Evolutionary conservation across 306 rosid species (phyloP), one percentile per base, ranked within the genome.

Genomic region (Inga laurina): DNA sequence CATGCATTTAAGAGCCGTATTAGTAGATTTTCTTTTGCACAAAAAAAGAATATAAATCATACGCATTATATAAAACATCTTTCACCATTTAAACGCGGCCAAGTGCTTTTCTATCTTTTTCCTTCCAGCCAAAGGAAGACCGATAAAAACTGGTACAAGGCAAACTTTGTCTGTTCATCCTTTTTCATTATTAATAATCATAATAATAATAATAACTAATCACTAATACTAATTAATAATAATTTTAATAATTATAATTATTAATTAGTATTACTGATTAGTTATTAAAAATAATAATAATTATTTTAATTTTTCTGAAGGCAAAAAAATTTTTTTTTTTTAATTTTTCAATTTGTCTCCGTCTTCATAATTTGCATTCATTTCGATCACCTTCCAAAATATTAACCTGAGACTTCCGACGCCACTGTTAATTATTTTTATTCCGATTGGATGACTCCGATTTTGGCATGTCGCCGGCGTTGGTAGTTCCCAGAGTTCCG

Each of bases 381-480:
- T 71, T n/a, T 44, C 56, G 30, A 71, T 71, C 75, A 11, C n/a
- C 24, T 19, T 48, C 75, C 35, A 34, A 71, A 10, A 44, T 41
- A n/a, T 44, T 71, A 24, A n/a, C 48, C 30, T 44, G 56, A 46
- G 59, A 13, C 41, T 46, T 4, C 6, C 59, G 4, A 13, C 59
- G 51, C 34, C 59, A 72, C 76, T 18, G 59, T 27, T 12, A 15
- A 72, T 46, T 15, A 3, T 72, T 22, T 10, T 46, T 52, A 22
- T 27, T 73, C 61, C 62, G 57, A 72, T 72, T 72, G 22, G 39
- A 72, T 72, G 76, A 84, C 84, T 87, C 80, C 87, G 77, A 75
- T 80, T 76, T 72, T 82, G 79, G 75, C 82, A 85, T 87, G 90
- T 82, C 78, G 74, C 83, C 89, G 88, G 85, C 77, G 87, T 81